These are phyloP conservation scores for Aspergillus novofumigatus DNA, from an alignment of 2,329 filamentous ascomycete species.

Conservation along the genomic window DNA sequence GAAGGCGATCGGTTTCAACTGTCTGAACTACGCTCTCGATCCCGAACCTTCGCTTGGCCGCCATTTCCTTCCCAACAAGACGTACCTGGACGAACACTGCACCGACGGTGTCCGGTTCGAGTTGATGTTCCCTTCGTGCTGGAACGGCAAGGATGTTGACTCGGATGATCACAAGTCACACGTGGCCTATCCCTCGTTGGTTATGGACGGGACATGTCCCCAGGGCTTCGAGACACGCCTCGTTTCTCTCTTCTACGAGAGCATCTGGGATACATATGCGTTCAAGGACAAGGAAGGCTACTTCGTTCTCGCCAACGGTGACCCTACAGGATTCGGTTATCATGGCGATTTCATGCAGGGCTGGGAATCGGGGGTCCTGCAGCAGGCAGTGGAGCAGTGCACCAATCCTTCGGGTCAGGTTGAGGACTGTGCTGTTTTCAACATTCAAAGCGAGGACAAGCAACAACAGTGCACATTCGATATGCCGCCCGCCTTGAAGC, in stretches of 20 bases:
- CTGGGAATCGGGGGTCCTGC: constrained; percentile 67
- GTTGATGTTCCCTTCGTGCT: constrained; percentile 85
- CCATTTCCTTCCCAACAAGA: constrained; percentile 76
- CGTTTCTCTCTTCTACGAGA: constrained; percentile 77
- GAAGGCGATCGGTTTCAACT: constrained; percentile 91
- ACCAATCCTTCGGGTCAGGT: constrained; percentile 66
- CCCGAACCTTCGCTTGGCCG: constrained; percentile 74
- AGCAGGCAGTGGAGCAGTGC: constrained; percentile 70
- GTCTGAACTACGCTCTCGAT: constrained; percentile 68
- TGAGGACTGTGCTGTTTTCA: constrained; percentile 71
- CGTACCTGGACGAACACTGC: constrained; percentile 75
- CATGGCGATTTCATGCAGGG: constrained; percentile 77
- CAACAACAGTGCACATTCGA: constrained; percentile 60
- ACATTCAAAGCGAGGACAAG: constrained; percentile 56
- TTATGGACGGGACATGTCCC: constrained; percentile 75
- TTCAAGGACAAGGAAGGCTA: constrained; percentile 61
- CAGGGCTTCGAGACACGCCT: constrained; percentile 63
- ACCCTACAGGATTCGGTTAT: constrained; percentile 70
- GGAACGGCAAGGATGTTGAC: constrained; percentile 66
- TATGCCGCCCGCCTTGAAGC: constrained; percentile 50
- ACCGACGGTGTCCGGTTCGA: constrained; percentile 76
- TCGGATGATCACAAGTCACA: constrained; percentile 57
- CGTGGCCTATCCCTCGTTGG: constrained; percentile 71
- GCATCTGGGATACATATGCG: constrained; percentile 70
- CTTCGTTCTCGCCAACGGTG: constrained; percentile 75